phyloP scores from a whole-genome alignment of 1,284 basidiomycete species.

The Moesziomyces antarcticus region DNA sequence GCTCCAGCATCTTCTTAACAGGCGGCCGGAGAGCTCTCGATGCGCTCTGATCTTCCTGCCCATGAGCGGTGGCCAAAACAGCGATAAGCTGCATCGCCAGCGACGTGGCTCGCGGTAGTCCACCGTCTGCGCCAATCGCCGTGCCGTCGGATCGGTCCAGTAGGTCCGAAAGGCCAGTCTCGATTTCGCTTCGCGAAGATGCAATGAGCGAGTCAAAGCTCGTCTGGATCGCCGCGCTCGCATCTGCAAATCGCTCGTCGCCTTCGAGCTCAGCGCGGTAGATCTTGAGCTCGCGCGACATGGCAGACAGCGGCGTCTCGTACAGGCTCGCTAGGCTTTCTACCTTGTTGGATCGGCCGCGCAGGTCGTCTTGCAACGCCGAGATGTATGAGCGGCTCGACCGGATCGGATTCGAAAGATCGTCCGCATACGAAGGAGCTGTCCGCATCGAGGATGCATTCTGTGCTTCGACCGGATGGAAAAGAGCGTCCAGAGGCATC shows the following conservation, averaged over 20 bases:
- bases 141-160: constrained; percentile 11
- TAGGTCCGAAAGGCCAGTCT: constrained; percentile 11
- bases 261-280: constrained; percentile 25
- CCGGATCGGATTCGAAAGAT: background rate
- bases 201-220: constrained; percentile 19
- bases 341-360: constrained; percentile 27
- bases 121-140: background rate
- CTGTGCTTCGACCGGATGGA: constrained; percentile 9
- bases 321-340: constrained; percentile 28
- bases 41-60: background rate
- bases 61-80: constrained; percentile 8
- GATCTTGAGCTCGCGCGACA: constrained; percentile 14
- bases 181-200: constrained; percentile 15
- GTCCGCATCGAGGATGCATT: background rate
- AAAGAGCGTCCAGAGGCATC: constrained; percentile 30
- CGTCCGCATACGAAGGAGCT: background rate
- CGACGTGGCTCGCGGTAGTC: constrained; percentile 3
- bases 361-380: constrained; percentile 21
- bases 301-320: constrained; percentile 14
- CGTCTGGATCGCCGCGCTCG: constrained; percentile 14
- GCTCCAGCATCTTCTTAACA: constrained; percentile 21
- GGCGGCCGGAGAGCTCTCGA: constrained; percentile 2
- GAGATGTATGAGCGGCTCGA: constrained; percentile 13
- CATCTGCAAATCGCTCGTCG: constrained; percentile 12
- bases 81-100: constrained; percentile 24